Conservation (phyloP, 768 basidiomycete genomes). For the Leccinellum luteum region DNA sequence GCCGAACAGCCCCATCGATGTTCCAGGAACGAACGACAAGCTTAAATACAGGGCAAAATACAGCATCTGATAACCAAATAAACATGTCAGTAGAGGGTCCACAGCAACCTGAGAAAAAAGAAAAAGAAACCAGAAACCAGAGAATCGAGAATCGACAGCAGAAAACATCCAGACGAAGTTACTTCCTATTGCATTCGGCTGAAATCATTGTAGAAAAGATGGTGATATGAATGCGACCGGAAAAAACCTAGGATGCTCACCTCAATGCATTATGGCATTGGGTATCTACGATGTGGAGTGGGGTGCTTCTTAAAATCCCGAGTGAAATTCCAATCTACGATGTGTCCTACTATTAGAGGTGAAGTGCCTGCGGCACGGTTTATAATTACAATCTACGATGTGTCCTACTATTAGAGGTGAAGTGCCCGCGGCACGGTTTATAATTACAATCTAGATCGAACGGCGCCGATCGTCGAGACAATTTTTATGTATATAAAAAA, state of each 20-base stretch:
- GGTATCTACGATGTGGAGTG: neutral
- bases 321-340: neutral
- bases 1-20: too few species aligned
- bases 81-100: too few species aligned
- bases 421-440: neutral
- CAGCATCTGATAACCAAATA: too few species aligned
- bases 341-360: neutral
- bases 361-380: neutral
- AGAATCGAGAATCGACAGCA: too few species aligned
- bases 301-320: neutral
- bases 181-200: constrained; percentile 38
- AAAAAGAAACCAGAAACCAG: too few species aligned
- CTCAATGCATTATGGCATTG: neutral
- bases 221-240: neutral
- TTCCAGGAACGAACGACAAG: too few species aligned
- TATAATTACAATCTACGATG: neutral
- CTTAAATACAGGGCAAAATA: too few species aligned
- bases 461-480: neutral
- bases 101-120: too few species aligned
- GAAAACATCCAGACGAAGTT: too few species aligned
- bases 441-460: neutral
- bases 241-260: constrained; percentile 17
- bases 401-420: too few species aligned
- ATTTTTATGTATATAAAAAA: neutral
- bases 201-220: constrained; percentile 24